phyloP scores from a whole-genome alignment of 805 yeast genomes.

The Metschnikowia orientalis region DNA sequence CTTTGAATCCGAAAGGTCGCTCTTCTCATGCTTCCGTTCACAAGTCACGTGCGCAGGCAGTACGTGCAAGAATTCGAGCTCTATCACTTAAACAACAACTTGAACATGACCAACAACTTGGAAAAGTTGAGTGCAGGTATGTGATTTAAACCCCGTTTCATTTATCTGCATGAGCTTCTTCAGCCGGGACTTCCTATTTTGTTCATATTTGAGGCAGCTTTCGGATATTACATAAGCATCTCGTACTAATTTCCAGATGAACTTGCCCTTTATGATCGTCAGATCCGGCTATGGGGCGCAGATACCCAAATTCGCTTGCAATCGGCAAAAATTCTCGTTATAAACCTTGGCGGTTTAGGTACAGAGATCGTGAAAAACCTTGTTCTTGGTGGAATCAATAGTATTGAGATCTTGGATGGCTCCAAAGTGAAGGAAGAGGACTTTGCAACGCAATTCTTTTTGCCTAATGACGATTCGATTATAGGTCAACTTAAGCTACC shows the following conservation, averaged over 20 bases:
- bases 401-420: conserved; percentile 64
- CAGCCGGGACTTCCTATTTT: too few species aligned
- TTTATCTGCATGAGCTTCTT: too few species aligned
- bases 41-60: too few species aligned
- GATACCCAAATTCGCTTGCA: conserved; percentile 81
- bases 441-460: conserved; percentile 70
- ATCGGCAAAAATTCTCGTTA: conserved; percentile 62
- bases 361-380: conserved; percentile 80
- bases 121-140: conserved; percentile 7
- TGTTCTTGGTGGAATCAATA: conserved; percentile 83
- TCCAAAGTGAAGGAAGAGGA: conserved; percentile 55
- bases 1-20: too few species aligned
- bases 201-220: too few species aligned
- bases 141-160: neutral
- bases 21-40: too few species aligned
- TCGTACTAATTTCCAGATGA: conserved; percentile 61
- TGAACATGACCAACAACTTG: too few species aligned
- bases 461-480: conserved; percentile 47
- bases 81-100: too few species aligned
- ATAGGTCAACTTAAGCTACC: conserved; percentile 55
- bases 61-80: too few species aligned
- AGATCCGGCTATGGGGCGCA: conserved; percentile 93
- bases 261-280: conserved; percentile 89
- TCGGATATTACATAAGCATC: too few species aligned
- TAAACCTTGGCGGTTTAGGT: conserved; percentile 74